Evolutionary conservation across 2,329 filamentous ascomycete genomes (phyloP).

Genomic region (Colletotrichum shisoi): DNA sequence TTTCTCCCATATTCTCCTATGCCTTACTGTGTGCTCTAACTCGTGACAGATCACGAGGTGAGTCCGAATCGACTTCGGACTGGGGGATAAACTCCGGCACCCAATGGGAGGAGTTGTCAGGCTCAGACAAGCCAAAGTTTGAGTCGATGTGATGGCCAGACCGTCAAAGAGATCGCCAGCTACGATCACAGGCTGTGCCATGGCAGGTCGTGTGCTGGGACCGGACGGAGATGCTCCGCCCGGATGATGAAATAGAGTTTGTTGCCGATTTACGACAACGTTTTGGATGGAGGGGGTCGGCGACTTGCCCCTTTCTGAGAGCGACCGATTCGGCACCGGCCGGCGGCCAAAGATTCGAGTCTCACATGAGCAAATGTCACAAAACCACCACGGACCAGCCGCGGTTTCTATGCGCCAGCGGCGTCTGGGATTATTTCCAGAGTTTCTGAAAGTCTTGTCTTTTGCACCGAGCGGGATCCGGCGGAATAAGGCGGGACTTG

Average conservation of each 20-base stretch:
- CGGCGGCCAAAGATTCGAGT: background rate
- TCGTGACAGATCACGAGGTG: background rate
- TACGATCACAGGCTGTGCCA: no score
- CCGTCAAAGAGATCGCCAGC: background rate
- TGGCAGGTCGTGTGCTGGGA: background rate
- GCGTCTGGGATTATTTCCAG: no score
- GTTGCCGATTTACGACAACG: background rate
- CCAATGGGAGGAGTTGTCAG: background rate
- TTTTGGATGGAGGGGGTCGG: background rate
- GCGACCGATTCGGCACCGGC: slow-evolving; percentile 10
- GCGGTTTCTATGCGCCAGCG: no score
- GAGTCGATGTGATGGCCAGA: no score
- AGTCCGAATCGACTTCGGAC: background rate
- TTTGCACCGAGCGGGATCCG: background rate
- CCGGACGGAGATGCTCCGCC: background rate
- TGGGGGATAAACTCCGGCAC: background rate
- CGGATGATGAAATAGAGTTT: background rate
- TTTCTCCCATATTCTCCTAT: no score
- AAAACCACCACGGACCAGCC: no score
- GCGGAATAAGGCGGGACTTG: background rate
- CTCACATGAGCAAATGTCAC: background rate
- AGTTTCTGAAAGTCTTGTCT: background rate
- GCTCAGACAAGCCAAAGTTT: background rate
- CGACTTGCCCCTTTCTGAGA: background rate
- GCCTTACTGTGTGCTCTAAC: no score